These are phyloP conservation scores for Flaveria ramosissima DNA, from an alignment of 129 eudicot genomes.

Conservation along the genomic window DNA sequence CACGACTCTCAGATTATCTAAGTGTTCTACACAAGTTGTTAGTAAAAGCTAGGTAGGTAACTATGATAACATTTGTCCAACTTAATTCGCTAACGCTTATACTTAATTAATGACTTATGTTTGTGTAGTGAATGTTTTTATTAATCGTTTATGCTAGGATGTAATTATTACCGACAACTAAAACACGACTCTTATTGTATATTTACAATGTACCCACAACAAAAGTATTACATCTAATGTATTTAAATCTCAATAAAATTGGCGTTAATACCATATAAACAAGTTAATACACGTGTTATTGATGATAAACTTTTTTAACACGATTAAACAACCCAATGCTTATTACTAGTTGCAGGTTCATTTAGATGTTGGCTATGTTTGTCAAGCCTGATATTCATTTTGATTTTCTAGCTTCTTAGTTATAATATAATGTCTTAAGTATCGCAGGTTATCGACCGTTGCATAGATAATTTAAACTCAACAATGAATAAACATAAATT, in stretches of 20 bases:
- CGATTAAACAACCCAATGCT: not conserved
- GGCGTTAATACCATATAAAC: too few relatives aligned
- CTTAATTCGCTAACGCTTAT: not conserved
- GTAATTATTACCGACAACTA: not conserved
- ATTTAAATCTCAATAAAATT: too few relatives aligned
- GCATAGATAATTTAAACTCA: slow-evolving; percentile 11
- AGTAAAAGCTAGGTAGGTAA: not conserved
- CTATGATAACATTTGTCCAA: too few relatives aligned
- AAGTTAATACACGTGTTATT: too few relatives aligned
- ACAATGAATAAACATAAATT: slow-evolving; percentile 12
- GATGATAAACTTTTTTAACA: not conserved
- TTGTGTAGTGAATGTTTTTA: too few relatives aligned
- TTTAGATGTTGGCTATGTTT: not conserved
- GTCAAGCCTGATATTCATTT: not conserved
- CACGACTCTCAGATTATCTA: too few relatives aligned
- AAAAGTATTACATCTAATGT: too few relatives aligned
- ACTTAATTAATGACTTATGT: too few relatives aligned
- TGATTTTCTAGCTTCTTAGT: not conserved
- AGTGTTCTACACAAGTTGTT: too few relatives aligned
- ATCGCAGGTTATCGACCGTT: not conserved
- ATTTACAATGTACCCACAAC: too few relatives aligned
- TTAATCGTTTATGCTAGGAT: not conserved
- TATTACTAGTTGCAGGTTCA: not conserved
- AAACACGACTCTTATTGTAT: not conserved
- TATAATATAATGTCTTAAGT: not conserved